Evolutionary conservation across 345 rosid species (phyloP).

Genomic region (Sonneratia caseolaris): DNA sequence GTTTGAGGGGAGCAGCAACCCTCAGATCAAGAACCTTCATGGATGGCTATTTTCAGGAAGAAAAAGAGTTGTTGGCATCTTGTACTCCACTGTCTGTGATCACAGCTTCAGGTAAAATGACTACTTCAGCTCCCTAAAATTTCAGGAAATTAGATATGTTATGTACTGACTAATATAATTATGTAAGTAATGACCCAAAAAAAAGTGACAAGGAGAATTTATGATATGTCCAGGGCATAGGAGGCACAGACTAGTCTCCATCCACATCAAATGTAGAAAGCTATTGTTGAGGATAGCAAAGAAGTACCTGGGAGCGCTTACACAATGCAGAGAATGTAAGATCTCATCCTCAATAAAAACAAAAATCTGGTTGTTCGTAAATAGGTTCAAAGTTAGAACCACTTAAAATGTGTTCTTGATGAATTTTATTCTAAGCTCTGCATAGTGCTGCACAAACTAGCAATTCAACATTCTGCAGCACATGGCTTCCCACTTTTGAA

Average conservation of each 20-base stretch:
- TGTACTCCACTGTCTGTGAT: slow-evolving; percentile 7
- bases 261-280: slow-evolving; percentile 2
- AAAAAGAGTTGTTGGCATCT: slow-evolving; percentile 7
- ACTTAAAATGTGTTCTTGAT: neutral
- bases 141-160: neutral
- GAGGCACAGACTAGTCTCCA: slow-evolving; percentile 15
- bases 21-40: slow-evolving; percentile 13
- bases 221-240: slow-evolving; percentile 6
- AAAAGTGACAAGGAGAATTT: neutral
- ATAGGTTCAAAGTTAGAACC: neutral
- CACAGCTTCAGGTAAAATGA: slow-evolving; percentile 12
- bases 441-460: neutral
- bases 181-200: neutral
- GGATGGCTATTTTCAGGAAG: slow-evolving; percentile 1
- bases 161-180: neutral
- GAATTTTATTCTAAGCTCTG: neutral
- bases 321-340: slow-evolving; percentile 13
- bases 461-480: slow-evolving; percentile 1
- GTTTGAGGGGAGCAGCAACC: slow-evolving; percentile 17
- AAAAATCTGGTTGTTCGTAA: neutral
- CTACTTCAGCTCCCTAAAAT: neutral
- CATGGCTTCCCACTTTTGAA: neutral
- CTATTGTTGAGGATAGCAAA: neutral
- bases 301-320: slow-evolving; percentile 14
- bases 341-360: neutral